phyloP scores from a whole-genome alignment of 2,329 filamentous ascomycete species.

The Venturiaceae sp. region DNA sequence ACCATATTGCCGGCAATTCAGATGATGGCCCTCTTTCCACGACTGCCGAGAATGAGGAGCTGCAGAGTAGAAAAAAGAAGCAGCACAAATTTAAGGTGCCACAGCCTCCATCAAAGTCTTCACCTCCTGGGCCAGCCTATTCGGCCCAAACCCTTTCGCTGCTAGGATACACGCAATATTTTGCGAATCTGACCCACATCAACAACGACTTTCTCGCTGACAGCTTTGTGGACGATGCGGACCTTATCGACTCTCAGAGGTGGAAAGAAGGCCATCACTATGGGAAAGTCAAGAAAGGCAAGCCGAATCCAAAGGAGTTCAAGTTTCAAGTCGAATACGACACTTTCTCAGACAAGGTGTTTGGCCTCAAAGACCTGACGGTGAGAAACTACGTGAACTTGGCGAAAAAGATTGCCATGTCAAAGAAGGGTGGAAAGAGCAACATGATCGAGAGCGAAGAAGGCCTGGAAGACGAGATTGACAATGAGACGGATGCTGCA shows the following conservation, averaged over 20 bases:
- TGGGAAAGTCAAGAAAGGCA: slow-evolving; percentile 33
- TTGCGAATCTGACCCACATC: slow-evolving; percentile 82
- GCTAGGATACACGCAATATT: slow-evolving; percentile 80
- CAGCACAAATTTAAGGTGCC: slow-evolving; percentile 48
- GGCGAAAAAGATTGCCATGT: slow-evolving; percentile 62
- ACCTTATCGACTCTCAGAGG: slow-evolving; percentile 23
- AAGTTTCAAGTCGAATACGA: slow-evolving; percentile 76
- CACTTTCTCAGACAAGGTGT: slow-evolving; percentile 67
- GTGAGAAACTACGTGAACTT: slow-evolving; percentile 71
- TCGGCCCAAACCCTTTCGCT: slow-evolving; percentile 73
- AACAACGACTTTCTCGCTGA: slow-evolving; percentile 55
- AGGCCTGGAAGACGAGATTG: slow-evolving; percentile 8
- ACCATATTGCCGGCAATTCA: background rate
- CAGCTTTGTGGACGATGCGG: slow-evolving; percentile 5
- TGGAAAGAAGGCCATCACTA: slow-evolving; percentile 58
- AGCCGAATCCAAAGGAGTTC: slow-evolving; percentile 54
- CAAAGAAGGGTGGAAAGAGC: slow-evolving; percentile 11
- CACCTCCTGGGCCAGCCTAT: slow-evolving; percentile 81
- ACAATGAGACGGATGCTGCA: slow-evolving; percentile 15
- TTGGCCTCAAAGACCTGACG: slow-evolving; percentile 72
- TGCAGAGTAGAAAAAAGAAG: slow-evolving; percentile 45
- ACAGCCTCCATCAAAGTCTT: slow-evolving; percentile 58
- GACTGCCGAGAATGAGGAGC: slow-evolving; percentile 35
- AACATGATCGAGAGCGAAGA: background rate
- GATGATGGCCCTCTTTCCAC: slow-evolving; percentile 17